Evolutionary conservation across 495 filamentous ascomycete genomes (phyloP).

Genomic region (Apiosordaria backusii): DNA sequence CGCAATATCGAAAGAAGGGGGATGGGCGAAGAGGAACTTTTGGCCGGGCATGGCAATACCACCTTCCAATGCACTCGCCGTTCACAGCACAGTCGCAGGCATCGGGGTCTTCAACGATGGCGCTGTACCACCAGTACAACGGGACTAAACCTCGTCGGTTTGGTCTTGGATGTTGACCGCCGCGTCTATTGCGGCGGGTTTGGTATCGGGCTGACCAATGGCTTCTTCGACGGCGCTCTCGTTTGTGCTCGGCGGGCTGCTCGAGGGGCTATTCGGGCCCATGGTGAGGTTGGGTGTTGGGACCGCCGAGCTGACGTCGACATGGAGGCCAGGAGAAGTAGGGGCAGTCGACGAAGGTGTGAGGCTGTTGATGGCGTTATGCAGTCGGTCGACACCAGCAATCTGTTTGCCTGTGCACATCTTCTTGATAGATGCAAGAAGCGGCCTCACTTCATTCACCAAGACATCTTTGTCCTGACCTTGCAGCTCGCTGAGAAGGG

Average conservation of each 20-base stretch:
- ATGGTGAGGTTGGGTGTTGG: slow-evolving; percentile 59
- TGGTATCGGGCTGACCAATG: slow-evolving; percentile 10
- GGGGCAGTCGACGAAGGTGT: slow-evolving; percentile 26
- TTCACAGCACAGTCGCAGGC: too few species aligned
- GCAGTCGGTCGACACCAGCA: slow-evolving; percentile 60
- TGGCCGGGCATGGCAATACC: background rate
- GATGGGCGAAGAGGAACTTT: background rate
- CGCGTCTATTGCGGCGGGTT: background rate
- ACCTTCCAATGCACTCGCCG: too few species aligned
- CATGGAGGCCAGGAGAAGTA: slow-evolving; percentile 38
- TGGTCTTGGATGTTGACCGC: background rate
- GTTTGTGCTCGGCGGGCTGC: slow-evolving; percentile 58
- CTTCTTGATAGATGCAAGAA: slow-evolving; percentile 69
- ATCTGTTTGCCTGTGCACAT: slow-evolving; percentile 77
- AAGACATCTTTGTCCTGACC: slow-evolving; percentile 62
- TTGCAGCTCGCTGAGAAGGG: slow-evolving; percentile 56
- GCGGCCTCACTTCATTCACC: slow-evolving; percentile 67
- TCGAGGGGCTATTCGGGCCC: slow-evolving; percentile 63
- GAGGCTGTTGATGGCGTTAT: slow-evolving; percentile 11
- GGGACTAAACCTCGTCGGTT: background rate
- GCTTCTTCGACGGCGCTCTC: slow-evolving; percentile 49
- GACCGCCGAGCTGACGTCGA: slow-evolving; percentile 49
- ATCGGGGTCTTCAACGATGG: too few species aligned
- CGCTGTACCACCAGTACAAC: background rate
- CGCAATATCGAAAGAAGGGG: background rate